phyloP scores from a whole-genome alignment of 306 rosid genomes.

The Ziziphus jujuba region DNA sequence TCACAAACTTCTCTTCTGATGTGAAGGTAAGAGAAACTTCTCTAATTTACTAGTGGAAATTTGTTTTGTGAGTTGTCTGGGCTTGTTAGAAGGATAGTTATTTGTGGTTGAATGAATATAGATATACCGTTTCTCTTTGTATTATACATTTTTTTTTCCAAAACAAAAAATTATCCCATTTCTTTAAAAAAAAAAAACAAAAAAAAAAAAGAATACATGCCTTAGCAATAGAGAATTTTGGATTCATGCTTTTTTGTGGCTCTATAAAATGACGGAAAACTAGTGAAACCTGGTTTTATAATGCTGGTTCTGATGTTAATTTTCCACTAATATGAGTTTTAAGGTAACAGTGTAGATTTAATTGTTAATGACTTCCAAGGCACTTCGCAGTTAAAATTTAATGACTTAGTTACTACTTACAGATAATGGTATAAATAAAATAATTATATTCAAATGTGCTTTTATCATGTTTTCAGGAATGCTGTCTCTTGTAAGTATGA shows the following conservation, averaged over 20 bases:
- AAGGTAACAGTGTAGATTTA: background rate
- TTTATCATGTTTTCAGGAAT: slow-evolving; percentile 22
- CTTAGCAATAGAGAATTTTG: too few species aligned
- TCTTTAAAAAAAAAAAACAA: too few species aligned
- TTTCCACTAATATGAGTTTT: background rate
- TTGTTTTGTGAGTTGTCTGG: slow-evolving; percentile 5
- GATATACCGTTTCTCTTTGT: background rate
- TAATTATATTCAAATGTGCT: background rate
- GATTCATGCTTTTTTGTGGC: too few species aligned
- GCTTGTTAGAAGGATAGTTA: background rate
- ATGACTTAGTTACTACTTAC: background rate
- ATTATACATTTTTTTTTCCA: background rate
- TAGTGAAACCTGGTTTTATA: background rate
- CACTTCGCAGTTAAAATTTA: background rate
- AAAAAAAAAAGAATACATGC: too few species aligned
- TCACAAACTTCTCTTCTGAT: slow-evolving; percentile 94
- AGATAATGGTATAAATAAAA: background rate
- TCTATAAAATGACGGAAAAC: background rate
- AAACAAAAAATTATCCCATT: too few species aligned
- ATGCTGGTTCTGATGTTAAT: background rate
- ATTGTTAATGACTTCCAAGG: background rate
- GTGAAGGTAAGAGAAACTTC: slow-evolving; percentile 64
- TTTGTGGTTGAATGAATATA: background rate
- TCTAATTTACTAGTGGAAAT: slow-evolving; percentile 15
- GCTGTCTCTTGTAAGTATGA: background rate